Conservation (phyloP, 306 rosid species). For the Rosa chinensis region DNA sequence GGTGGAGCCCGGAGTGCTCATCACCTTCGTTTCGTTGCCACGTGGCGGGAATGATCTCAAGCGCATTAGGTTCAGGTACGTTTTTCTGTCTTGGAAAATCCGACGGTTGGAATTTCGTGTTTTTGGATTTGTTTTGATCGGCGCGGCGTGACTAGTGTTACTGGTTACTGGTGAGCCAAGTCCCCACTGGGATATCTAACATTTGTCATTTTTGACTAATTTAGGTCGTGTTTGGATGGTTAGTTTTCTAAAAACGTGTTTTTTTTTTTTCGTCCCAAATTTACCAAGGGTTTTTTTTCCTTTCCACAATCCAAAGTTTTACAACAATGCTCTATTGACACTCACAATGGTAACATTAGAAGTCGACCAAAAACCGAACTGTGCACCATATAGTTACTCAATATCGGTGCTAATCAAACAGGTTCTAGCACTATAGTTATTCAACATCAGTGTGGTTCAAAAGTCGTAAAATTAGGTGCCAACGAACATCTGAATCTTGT, state of each 20-base stretch:
- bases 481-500: neutral
- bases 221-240: constrained; percentile 8
- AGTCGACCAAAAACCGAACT: no score
- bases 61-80: constrained; percentile 81
- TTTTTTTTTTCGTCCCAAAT: neutral
- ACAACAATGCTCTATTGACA: no score
- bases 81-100: neutral
- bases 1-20: constrained; percentile 80
- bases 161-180: neutral
- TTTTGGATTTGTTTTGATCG: constrained; percentile 6
- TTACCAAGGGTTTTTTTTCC: no score
- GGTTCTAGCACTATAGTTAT: no score
- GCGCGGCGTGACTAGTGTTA: neutral
- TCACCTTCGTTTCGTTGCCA: constrained; percentile 77
- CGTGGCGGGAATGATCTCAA: constrained; percentile 84
- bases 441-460: neutral
- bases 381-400: no score
- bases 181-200: neutral
- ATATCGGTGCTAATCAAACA: no score
- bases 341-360: no score
- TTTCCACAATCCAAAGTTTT: no score
- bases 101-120: neutral
- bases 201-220: neutral
- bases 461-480: neutral
- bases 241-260: neutral